Evolutionary conservation across 495 filamentous ascomycete species (phyloP).

Genomic region (Annulohypoxylon nitens): DNA sequence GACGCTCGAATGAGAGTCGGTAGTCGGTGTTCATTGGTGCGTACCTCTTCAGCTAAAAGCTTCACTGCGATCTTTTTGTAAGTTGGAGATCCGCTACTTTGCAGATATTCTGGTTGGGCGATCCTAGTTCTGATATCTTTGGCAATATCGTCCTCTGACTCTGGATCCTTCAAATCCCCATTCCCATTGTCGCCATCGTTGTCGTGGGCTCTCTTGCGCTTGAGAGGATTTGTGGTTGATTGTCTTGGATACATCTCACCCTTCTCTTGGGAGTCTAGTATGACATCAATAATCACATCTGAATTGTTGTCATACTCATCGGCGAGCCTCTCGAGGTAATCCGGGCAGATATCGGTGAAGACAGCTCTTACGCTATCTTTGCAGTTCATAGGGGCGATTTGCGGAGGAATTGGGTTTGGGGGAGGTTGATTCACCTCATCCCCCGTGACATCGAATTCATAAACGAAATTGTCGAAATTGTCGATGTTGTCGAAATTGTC

Average conservation of each 20-base stretch:
- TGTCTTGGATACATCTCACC: conserved; percentile 52
- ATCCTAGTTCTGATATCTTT: conserved; percentile 22
- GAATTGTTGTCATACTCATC: conserved; percentile 31
- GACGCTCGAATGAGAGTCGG: background rate
- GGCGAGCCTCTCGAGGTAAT: conserved; percentile 44
- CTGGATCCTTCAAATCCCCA: conserved; percentile 13
- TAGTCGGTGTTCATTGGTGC: background rate
- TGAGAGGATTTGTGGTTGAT: conserved; percentile 30
- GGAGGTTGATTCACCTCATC: background rate
- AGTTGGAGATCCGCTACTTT: background rate
- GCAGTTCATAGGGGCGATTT: conserved; percentile 19
- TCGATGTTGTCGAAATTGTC: no score
- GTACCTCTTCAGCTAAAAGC: conserved; percentile 30
- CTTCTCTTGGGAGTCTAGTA: conserved; percentile 55
- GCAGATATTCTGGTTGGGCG: background rate
- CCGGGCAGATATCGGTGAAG: conserved; percentile 58
- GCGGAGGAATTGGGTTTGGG: background rate
- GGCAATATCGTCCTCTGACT: conserved; percentile 11
- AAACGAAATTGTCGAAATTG: background rate
- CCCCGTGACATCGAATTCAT: background rate
- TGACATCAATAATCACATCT: conserved; percentile 38
- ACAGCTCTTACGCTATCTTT: conserved; percentile 44
- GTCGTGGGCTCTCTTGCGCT: conserved; percentile 53
- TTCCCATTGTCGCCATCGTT: conserved; percentile 37
- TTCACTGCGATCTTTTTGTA: background rate